These are phyloP conservation scores for Ceratocystis harringtonii DNA, from an alignment of 2,329 filamentous ascomycete species.

Conservation along the genomic window DNA sequence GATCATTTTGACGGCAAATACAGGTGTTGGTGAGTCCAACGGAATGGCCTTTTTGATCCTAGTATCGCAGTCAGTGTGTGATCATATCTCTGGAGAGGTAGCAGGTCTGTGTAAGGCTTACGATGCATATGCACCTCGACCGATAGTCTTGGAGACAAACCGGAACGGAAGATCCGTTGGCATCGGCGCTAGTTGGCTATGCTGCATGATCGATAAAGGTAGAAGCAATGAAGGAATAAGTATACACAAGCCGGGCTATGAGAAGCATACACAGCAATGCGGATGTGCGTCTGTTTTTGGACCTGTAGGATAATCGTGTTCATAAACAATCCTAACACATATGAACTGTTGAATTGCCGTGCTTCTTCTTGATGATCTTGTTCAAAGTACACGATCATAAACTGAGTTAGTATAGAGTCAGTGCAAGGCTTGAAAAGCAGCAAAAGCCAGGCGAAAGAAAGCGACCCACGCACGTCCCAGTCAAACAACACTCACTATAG, in stretches of 20 bases:
- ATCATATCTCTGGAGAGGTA: background rate
- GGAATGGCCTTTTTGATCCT: constrained; percentile 91
- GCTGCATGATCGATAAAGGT: constrained; percentile 8
- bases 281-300: background rate
- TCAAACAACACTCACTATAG: background rate
- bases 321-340: background rate
- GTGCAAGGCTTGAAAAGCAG: background rate
- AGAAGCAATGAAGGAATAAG: background rate
- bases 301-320: background rate
- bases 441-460: too few species aligned
- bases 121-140: constrained; percentile 94
- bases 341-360: background rate
- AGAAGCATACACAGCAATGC: background rate
- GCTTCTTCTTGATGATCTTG: background rate
- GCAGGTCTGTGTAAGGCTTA: constrained; percentile 28
- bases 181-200: constrained; percentile 75
- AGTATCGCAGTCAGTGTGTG: constrained; percentile 19
- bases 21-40: constrained; percentile 47
- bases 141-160: constrained; percentile 91
- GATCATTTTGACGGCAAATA: constrained; percentile 97
- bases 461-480: background rate
- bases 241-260: background rate
- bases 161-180: constrained; percentile 79
- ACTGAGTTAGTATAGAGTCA: background rate
- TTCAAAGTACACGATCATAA: background rate